phyloP scores from a whole-genome alignment of 2,329 filamentous ascomycete species.

The Phyllosticta capitalensis region DNA sequence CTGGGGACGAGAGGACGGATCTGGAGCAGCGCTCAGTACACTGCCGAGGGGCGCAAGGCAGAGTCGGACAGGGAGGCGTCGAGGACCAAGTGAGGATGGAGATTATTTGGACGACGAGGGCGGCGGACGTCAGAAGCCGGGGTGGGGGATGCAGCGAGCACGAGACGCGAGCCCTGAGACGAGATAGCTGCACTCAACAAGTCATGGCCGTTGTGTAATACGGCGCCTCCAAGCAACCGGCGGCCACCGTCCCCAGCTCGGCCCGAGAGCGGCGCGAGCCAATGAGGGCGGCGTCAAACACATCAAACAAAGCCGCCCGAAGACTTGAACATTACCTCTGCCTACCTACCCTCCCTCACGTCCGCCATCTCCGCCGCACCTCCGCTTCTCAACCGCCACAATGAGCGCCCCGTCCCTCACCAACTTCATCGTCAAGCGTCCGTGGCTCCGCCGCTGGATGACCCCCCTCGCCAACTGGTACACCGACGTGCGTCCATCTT shows the following conservation, averaged over 20 bases:
- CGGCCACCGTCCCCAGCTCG: background rate
- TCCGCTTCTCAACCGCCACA: slow-evolving; percentile 22
- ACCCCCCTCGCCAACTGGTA: slow-evolving; percentile 84
- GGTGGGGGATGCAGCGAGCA: background rate
- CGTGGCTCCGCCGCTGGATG: slow-evolving; percentile 73
- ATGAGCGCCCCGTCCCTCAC: slow-evolving; percentile 67
- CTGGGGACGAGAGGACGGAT: background rate
- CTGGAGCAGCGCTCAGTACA: slow-evolving; percentile 1
- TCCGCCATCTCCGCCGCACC: slow-evolving; percentile 15
- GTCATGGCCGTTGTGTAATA: background rate
- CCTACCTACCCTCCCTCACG: slow-evolving; percentile 10
- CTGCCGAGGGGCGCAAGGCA: background rate
- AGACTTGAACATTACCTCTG: slow-evolving; percentile 10
- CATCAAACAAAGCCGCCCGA: slow-evolving; percentile 2
- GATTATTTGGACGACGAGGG: background rate
- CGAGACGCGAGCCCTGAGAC: too few species aligned
- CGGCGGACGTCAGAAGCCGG: slow-evolving; percentile 7
- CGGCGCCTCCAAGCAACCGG: too few species aligned
- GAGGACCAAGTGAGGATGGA: background rate
- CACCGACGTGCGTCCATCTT: slow-evolving; percentile 40
- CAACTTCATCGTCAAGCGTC: slow-evolving; percentile 70
- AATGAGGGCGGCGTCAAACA: background rate
- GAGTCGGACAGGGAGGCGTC: too few species aligned
- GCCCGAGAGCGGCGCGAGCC: background rate
- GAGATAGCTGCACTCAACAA: background rate